Base-by-base conservation (phyloP, 352 stramenopile species). In the Hyaloperonospora brassicae region DNA sequence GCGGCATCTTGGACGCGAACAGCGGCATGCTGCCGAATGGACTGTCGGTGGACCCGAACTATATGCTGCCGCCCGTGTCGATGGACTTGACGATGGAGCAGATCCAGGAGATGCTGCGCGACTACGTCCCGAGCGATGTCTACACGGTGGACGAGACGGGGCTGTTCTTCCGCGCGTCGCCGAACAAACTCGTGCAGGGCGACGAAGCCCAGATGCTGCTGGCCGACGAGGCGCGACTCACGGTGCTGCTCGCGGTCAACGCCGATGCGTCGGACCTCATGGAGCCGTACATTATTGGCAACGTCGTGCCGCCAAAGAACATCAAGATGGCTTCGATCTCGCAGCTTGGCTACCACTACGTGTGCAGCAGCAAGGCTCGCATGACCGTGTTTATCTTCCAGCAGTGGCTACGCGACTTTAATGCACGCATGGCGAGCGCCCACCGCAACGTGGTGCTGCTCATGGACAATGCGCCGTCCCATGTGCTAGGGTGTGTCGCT, bases 351-450 rank as follows among this genome's bases (percentile, higher is more conserved):
- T 93, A 89, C 62, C 81, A 93, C 70, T 93, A 93, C 64, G 76
- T 91, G 21, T 86, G 74, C 66, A 90, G 76, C 59, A 84, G 75
- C 66, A 85, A 86, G 62, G 69, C 79, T 17, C 82, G 80, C 53
- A 93, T 93, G 83, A 93, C 83, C 11, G 79, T 91, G 30, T 89
- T 90, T 54, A 91, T 93, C 55, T 93, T 93, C 62, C 80, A 93
- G 70, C 79, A 91, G 51, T 93, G 83, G 83, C 60, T 93, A 23
- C 80, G 80, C 8, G 80, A 91, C 52, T 89, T 93, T 42, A 93
- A 93, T 50, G 77, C 79, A 21, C 79, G 80, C 47, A 93, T 93
- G 83, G 80, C 82, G 11, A 90, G 79, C 48, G 78, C 80, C 14
- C 83, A 93, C 60, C 80, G 83, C 55, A 80, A 82, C 48, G 80